Evolutionary conservation across 169 alveolate species (phyloP), one percentile per base, ranked within the genome.

Genomic region (Plasmodium cynomolgi): DNA sequence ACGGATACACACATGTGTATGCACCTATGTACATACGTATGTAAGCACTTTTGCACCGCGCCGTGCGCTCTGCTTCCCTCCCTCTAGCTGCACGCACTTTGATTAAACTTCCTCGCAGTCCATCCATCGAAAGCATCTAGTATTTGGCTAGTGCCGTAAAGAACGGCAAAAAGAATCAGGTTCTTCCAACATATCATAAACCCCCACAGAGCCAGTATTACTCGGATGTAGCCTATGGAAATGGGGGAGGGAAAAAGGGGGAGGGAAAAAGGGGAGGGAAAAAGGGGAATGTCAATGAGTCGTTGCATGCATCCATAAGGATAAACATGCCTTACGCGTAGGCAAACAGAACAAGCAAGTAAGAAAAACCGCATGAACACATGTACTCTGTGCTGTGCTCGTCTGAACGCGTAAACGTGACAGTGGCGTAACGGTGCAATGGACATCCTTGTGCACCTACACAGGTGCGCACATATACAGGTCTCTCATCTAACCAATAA

Each of bases 71-170:
- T 39, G 5, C n/a, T 54, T 73, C 9, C 33, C 37, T 23, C 77
- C 79, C 20, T 37, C 34, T 91, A 23, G 34, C 74, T 72, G 50
- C 54, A 90, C 31, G 1, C 13, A 91, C 95, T 82, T 79, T 91
- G 95, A 73, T 91, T 91, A 29, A 68, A 91, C 33, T 72, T 91
- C 29, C 95, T 91, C 23, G 95, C 95, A 17, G 95, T 82, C 92
- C 92, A 91, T 31, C 95, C 95, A 47, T 91, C 95, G 29, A 72
- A 75, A 26, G 92, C 92, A 68, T 91, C 95, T 29, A 91, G 54
- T 3, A 82, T n/a, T 91, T 91, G 95, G 41, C 92, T 91, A 20
- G 33, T 54, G 31, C 74, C 44, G 62, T 91, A 81, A 82, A 91
- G 74, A 11, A 72, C 1, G 26, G 50, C 44, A 83, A 91, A 91